Base-by-base conservation (phyloP, 148 eudicot species). In the Diospyros kaki region DNA sequence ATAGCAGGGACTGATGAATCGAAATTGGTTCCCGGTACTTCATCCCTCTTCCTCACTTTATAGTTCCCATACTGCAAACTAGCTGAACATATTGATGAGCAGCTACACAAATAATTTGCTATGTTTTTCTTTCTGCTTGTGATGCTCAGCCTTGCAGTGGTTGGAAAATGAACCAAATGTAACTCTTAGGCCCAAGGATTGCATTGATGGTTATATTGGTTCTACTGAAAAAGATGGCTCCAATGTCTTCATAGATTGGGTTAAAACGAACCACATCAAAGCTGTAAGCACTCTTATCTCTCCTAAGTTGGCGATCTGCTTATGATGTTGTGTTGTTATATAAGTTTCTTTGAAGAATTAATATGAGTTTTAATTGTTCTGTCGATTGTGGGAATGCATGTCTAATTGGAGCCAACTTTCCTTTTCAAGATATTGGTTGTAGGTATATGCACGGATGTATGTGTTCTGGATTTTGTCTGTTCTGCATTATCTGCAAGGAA, bases 361-460 rank as follows among this genome's bases (percentile, higher is more conserved):
- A 9, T 18, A 17, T 4, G 28, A 68, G 43, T 48, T 68, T 38
- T 28, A 4, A 10, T 60, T 17, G 13, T 54, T 75, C 54, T 17
- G 39, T 18, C 43, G 1, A 28, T 17, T 8, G 42, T 41, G 13
- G 41, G 76, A 56, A 46, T 39, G 28, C 18, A 39, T 40, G 41
- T 46, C 15, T 51, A 41, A 28, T 44, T 63, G 51, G 71, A 50
- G 5, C 5, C 54, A 1, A n/a, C 68, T 82, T 45, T 68, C 42
- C 66, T 72, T 81, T 46, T 76, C 77, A 78, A 94, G 98, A 78
- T 92, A 67, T 69, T 95, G 92, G 97, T 92, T 58, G 89, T 88
- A 11, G 98, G 98, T 38, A 90, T 95, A 76, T 95, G 98, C 87
- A 90, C 98, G 5, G 98, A 95, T 79, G 71, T 95, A 41, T 95